Evolutionary conservation across 345 rosid genomes (phyloP), one percentile per base, ranked within the genome.

Genomic region (Draba incana): DNA sequence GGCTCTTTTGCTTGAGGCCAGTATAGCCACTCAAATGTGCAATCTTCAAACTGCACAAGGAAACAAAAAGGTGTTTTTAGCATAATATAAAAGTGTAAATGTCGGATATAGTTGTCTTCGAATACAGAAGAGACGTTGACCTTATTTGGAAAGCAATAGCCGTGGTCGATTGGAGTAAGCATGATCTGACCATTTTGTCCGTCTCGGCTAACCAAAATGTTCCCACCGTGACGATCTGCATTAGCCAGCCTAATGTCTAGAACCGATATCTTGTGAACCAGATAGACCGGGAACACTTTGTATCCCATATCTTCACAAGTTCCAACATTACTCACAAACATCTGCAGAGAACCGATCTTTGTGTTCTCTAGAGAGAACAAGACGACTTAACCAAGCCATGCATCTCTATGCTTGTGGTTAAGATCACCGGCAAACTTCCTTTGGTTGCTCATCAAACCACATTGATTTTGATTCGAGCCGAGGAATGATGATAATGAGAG

Each of bases 21-120:
- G n/a, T n/a, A n/a, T n/a, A n/a, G n/a, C 98, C 98, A 89, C 23
- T 92, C 98, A 28, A 92, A 92, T 68, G 96, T 87, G 78, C 98
- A 92, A 69, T 92, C 94, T 75, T 92, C 94, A 47, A 87, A 92
- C 98, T 92, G 84, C 67, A 42, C 5, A 35, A 52, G 12, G 30
- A 14, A 5, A 25, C 52, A 30, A 59, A 58, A 41, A 39, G 14
- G 59, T 67, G 62, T 7, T 58, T 58, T 45, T 5, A 38, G 24
- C 16, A 0, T 31, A 62, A 52, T n/a, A 49, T 10, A 20, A 20
- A 20, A 20, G 20, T 20, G 20, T 20, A 20, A 20, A 20, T 20
- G 20, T 20, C 20, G 20, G 1, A 20, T 20, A 20, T 20, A 20
- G 20, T 20, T 20, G 20, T 20, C 20, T 20, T 20, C 20, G 20